These are phyloP conservation scores for Podila verticillata DNA, from an alignment of 192 early-diverging fungal genomes.

Conservation along the genomic window DNA sequence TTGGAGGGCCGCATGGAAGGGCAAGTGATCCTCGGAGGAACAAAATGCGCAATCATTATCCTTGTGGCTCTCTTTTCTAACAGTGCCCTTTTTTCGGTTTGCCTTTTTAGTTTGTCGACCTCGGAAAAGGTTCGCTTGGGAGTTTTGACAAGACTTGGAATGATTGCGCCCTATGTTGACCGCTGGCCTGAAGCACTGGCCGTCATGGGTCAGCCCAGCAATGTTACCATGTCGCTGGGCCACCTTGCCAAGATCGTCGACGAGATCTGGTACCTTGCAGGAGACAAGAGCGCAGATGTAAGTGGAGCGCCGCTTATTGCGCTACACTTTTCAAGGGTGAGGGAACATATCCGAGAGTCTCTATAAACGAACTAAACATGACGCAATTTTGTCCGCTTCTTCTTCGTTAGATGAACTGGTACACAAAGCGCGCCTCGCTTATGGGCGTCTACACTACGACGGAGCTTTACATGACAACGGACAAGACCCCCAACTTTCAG, in stretches of 20 bases:
- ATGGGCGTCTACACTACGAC: constrained; percentile 88
- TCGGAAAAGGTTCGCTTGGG: constrained; percentile 69
- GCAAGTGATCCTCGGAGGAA: constrained; percentile 18
- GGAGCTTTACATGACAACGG: constrained; percentile 94
- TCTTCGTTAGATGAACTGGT: constrained; percentile 82
- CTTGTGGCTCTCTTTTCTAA: not conserved
- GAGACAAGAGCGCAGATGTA: constrained; percentile 84
- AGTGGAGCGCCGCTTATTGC: constrained; percentile 4
- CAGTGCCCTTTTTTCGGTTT: not conserved
- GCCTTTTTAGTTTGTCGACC: constrained; percentile 39
- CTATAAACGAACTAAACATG: not conserved
- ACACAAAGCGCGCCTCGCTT: constrained; percentile 82
- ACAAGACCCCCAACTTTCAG: constrained; percentile 75
- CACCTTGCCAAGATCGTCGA: constrained; percentile 80
- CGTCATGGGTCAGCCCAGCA: constrained; percentile 83
- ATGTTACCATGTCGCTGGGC: constrained; percentile 71
- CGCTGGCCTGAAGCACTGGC: constrained; percentile 82
- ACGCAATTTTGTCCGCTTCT: not conserved
- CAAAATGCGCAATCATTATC: not conserved
- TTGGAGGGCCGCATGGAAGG: constrained; percentile 69
- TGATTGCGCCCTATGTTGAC: constrained; percentile 75
- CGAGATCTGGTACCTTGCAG: constrained; percentile 90
- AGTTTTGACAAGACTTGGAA: constrained; percentile 70
- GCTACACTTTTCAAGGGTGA: too few relatives aligned
- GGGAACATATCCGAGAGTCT: too few relatives aligned